phyloP scores from a whole-genome alignment of 352 stramenopile genomes.

The Blastocystis hominis region DNA sequence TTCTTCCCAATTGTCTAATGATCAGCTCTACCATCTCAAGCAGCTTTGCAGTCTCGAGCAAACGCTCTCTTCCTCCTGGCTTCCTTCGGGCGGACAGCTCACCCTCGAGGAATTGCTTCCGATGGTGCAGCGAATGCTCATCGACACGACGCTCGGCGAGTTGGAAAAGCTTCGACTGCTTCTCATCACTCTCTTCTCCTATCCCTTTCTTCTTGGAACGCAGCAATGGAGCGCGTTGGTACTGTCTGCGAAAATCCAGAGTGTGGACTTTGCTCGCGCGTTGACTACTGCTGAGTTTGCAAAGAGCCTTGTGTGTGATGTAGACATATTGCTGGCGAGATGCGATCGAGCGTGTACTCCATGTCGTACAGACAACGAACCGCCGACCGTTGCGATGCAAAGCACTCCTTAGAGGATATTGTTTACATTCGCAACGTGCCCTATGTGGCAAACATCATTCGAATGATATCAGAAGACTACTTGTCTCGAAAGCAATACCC shows the following conservation, averaged over 20 bases:
- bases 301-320: not conserved
- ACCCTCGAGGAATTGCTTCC: not conserved
- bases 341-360: not conserved
- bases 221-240: conserved; percentile 22
- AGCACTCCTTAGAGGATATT: conserved; percentile 41
- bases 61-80: conserved; percentile 29
- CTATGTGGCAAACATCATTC: not conserved
- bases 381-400: not conserved
- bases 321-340: not conserved
- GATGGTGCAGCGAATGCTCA: conserved; percentile 40
- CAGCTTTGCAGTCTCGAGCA: conserved; percentile 50
- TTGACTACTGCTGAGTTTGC: not conserved
- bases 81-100: conserved; percentile 3
- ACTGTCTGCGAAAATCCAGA: not conserved
- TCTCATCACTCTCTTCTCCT: conserved; percentile 49
- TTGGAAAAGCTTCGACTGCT: conserved; percentile 41
- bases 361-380: not conserved
- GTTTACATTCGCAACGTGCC: conserved; percentile 37
- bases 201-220: not conserved
- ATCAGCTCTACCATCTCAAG: conserved; percentile 39
- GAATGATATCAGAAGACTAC: conserved; percentile 33
- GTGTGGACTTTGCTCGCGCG: not conserved
- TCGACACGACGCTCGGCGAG: conserved; percentile 15
- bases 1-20: not conserved
- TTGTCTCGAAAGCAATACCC: conserved; percentile 21